A percentile compares a stretch with the other conserved stretches of the same genome.
These are phyloP conservation scores for Mycotypha africana DNA, from an alignment of 371 early-diverging fungal genomes.

Conservation along the genomic window DNA sequence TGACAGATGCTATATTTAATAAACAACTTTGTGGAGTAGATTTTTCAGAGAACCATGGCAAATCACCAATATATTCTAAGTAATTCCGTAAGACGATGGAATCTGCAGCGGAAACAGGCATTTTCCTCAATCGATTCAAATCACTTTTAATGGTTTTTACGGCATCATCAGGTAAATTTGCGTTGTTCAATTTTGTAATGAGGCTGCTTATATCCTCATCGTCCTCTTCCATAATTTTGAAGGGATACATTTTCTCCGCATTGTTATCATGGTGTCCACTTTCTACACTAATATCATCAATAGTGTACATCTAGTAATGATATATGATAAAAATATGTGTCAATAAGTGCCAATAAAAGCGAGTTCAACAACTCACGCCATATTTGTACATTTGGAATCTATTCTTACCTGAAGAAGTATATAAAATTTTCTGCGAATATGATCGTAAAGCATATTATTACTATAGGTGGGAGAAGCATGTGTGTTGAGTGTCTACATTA, in stretches of 20 bases:
- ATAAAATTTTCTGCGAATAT: constrained; percentile 75
- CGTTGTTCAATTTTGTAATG: constrained; percentile 44
- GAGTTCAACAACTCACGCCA: too few relatives aligned
- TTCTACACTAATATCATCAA: too few relatives aligned
- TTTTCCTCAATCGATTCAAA: constrained; percentile 63
- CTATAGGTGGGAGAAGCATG: constrained; percentile 7
- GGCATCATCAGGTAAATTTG: constrained; percentile 61
- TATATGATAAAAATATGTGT: too few relatives aligned
- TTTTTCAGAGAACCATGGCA: constrained; percentile 67
- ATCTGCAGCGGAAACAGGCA: constrained; percentile 71
- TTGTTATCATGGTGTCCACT: too few relatives aligned
- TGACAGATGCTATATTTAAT: constrained; percentile 62
- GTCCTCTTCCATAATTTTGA: constrained; percentile 20
- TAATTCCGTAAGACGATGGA: constrained; percentile 75
- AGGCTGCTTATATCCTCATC: constrained; percentile 66
- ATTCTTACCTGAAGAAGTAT: constrained; percentile 73
- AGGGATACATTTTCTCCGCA: neutral
- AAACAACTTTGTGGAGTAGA: too few relatives aligned
- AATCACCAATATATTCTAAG: constrained; percentile 68
- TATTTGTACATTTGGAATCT: too few relatives aligned
- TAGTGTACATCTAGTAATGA: too few relatives aligned
- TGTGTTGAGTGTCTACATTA: constrained; percentile 8
- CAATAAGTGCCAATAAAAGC: too few relatives aligned
- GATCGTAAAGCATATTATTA: constrained; percentile 30
- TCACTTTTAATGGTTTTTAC: constrained; percentile 61